Evolutionary conservation across 139 green algal genomes (phyloP).

Genomic region (Chlamydomonas applanata): DNA sequence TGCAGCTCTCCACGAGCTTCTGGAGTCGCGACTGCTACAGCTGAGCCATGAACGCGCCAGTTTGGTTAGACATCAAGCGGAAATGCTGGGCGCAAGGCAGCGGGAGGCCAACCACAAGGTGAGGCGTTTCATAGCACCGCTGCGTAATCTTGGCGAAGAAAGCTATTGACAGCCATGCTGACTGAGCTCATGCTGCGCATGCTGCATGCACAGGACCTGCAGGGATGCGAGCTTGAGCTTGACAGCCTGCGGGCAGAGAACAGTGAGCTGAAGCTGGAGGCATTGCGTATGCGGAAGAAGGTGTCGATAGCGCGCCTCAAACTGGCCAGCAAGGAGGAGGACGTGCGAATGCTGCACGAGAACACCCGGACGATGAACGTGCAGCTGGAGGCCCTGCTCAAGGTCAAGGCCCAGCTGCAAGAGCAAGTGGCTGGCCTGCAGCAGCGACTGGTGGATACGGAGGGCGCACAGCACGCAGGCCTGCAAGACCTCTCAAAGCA

Average conservation of each 20-base stretch:
- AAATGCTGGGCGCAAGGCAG: too few species aligned
- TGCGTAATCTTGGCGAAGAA: too few species aligned
- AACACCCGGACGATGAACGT: neutral
- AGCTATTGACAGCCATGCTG: too few species aligned
- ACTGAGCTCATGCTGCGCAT: too few species aligned
- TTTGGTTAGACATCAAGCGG: too few species aligned
- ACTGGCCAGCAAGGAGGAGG: conserved; percentile 37
- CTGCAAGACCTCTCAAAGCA: neutral
- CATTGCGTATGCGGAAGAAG: conserved; percentile 39
- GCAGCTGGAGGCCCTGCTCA: neutral
- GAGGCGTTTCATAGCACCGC: too few species aligned
- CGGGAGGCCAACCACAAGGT: too few species aligned
- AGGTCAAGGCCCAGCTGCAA: neutral
- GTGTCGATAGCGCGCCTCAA: conserved; percentile 27
- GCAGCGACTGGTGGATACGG: conserved; percentile 1
- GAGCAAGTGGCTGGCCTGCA: conserved; percentile 8
- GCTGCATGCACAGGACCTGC: neutral
- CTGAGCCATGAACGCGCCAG: too few species aligned
- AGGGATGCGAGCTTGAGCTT: neutral
- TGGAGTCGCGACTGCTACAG: too few species aligned
- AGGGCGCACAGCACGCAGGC: neutral
- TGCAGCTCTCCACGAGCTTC: too few species aligned
- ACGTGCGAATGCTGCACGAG: conserved; percentile 13
- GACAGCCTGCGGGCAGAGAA: conserved; percentile 11
- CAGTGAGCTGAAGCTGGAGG: conserved; percentile 34